These are phyloP conservation scores for Collybiopsis luxurians DNA, from an alignment of 768 basidiomycete genomes.

Conservation along the genomic window DNA sequence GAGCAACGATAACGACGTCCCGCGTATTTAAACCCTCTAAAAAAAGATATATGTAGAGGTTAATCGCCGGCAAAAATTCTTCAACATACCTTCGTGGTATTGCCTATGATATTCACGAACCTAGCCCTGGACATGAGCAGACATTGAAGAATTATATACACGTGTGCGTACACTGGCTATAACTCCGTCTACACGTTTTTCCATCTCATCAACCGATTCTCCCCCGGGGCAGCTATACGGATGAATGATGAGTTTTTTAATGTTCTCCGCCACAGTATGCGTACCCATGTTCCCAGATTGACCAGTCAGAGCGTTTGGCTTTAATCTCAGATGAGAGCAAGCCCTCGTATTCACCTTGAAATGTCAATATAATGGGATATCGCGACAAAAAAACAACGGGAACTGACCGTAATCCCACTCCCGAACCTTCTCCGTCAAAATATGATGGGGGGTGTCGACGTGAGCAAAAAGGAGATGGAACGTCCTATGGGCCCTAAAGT, in stretches of 20 bases:
- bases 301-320: conserved; percentile 57
- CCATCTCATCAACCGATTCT: conserved; percentile 81
- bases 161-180: conserved; percentile 56
- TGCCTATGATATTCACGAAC: conserved; percentile 70
- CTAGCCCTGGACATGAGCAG: conserved; percentile 28
- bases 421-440: conserved; percentile 41
- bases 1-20: conserved; percentile 88
- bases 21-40: conserved; percentile 56
- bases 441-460: conserved; percentile 34
- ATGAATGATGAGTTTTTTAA: background rate
- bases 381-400: too few species aligned
- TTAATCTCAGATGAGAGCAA: conserved; percentile 77
- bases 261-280: conserved; percentile 13
- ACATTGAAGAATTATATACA: background rate
- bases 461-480: conserved; percentile 77
- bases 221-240: conserved; percentile 76
- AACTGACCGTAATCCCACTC: conserved; percentile 83
- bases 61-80: too few species aligned
- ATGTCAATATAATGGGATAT: background rate
- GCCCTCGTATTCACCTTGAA: conserved; percentile 81
- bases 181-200: conserved; percentile 70
- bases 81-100: conserved; percentile 48
- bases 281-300: conserved; percentile 85
- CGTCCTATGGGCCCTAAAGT: conserved; percentile 84
- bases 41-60: too few species aligned